Percentiles rank a stretch among this genome's conserved stretches.
phyloP scores from a whole-genome alignment of 768 basidiomycete species.

The Suillus brevipes region DNA sequence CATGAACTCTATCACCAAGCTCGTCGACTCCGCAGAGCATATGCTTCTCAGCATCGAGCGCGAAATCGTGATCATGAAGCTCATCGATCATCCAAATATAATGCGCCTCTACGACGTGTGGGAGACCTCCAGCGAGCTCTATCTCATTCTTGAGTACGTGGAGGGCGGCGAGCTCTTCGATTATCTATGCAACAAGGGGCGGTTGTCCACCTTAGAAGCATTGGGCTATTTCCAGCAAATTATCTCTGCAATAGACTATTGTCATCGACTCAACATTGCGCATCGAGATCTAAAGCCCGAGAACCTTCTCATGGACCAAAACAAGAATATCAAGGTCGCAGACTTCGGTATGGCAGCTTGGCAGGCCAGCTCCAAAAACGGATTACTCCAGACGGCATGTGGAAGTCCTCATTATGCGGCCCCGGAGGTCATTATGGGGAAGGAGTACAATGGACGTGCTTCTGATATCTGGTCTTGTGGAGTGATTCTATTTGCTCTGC shows the following conservation, averaged over 20 bases:
- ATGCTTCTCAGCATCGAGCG: constrained; percentile 81
- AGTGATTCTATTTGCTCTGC: constrained; percentile 87
- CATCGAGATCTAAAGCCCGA: constrained; percentile 96
- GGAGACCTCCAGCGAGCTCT: constrained; percentile 89
- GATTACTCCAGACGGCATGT: constrained; percentile 78
- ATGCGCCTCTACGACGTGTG: constrained; percentile 95
- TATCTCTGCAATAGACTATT: constrained; percentile 87
- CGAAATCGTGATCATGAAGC: constrained; percentile 97
- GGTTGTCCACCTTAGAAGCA: constrained; percentile 69
- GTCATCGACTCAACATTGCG: constrained; percentile 91
- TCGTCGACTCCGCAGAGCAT: constrained; percentile 75
- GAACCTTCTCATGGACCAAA: constrained; percentile 82
- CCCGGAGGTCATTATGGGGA: constrained; percentile 85
- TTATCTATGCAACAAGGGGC: constrained; percentile 78
- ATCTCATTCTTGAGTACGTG: constrained; percentile 91
- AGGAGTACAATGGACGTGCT: constrained; percentile 80
- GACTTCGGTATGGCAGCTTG: constrained; percentile 99
- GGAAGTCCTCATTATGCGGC: constrained; percentile 96
- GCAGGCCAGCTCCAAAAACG: constrained; percentile 61
- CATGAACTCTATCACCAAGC: constrained; percentile 63
- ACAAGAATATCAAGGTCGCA: constrained; percentile 89
- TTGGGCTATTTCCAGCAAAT: constrained; percentile 91
- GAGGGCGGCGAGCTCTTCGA: constrained; percentile 96
- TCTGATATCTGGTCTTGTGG: constrained; percentile 98
- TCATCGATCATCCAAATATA: constrained; percentile 93